Conservation (phyloP, 2,329 filamentous ascomycete genomes). For the Chaetomium sp. region DNA sequence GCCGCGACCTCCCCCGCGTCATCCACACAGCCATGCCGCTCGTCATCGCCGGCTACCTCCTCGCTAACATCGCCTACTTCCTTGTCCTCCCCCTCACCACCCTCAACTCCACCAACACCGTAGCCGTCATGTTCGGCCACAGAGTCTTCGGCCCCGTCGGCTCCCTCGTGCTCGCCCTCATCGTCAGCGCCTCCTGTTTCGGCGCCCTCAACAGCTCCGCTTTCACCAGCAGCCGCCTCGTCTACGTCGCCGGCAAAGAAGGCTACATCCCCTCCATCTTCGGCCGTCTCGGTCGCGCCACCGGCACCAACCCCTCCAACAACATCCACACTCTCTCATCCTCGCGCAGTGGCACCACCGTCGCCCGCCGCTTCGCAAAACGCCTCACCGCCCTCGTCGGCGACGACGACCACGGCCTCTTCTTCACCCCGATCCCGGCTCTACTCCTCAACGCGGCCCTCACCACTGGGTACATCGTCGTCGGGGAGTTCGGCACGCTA, state of each 20-base stretch:
- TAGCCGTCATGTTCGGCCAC: constrained; percentile 88
- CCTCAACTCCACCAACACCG: constrained; percentile 84
- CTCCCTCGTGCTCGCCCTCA: constrained; percentile 75
- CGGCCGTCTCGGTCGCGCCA: constrained; percentile 62
- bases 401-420: constrained; percentile 72
- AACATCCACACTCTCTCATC: constrained; percentile 42
- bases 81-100: constrained; percentile 76
- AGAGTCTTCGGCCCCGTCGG: constrained; percentile 84
- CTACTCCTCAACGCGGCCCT: constrained; percentile 73
- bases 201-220: constrained; percentile 90
- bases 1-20: constrained; percentile 81
- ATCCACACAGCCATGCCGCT: constrained; percentile 96
- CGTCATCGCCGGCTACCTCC: constrained; percentile 82
- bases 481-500: constrained; percentile 86
- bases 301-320: constrained; percentile 35
- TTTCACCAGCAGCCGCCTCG: constrained; percentile 85
- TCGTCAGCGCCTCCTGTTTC: constrained; percentile 88
- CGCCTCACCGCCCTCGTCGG: constrained; percentile 58
- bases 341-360: too few species aligned
- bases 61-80: constrained; percentile 92
- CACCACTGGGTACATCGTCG: constrained; percentile 69
- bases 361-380: constrained; percentile 45
- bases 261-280: constrained; percentile 84
- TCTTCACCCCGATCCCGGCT: constrained; percentile 90
- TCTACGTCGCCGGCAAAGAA: constrained; percentile 93